Conservation (phyloP, 2,329 filamentous ascomycete species). For the Cadophora luteo-olivacea region DNA sequence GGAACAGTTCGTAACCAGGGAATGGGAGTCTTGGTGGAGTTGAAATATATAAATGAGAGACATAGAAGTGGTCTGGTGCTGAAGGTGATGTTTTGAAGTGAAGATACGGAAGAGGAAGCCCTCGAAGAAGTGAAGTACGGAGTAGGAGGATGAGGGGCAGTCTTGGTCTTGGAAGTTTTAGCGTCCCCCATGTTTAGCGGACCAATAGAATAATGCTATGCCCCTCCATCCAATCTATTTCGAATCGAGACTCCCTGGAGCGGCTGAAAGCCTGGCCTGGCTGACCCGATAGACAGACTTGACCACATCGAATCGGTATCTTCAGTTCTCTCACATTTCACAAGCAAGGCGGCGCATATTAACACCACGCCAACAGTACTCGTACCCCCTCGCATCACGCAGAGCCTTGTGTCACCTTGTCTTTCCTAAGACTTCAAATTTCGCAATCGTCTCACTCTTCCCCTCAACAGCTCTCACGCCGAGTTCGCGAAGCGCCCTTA, state of each 20-base stretch:
- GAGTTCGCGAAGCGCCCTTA: constrained; percentile 13
- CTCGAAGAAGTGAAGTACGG: too few relatives aligned
- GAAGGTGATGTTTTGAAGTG: neutral
- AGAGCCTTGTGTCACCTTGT: neutral
- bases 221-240: neutral
- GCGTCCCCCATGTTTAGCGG: neutral
- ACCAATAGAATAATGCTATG: neutral
- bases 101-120: neutral
- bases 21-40: neutral
- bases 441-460: neutral
- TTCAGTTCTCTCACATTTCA: neutral
- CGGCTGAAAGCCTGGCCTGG: constrained; percentile 13
- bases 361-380: neutral
- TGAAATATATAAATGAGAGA: neutral
- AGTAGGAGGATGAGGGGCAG: neutral
- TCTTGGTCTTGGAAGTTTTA: neutral
- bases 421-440: neutral
- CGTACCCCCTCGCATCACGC: neutral
- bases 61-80: neutral
- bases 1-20: neutral
- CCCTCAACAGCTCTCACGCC: constrained; percentile 13
- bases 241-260: neutral
- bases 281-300: constrained; percentile 1
- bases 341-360: neutral
- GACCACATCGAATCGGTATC: neutral